Evolutionary conservation across 23 red algal genomes (phyloP).

Genomic region (Pyropia yezoensis): DNA sequence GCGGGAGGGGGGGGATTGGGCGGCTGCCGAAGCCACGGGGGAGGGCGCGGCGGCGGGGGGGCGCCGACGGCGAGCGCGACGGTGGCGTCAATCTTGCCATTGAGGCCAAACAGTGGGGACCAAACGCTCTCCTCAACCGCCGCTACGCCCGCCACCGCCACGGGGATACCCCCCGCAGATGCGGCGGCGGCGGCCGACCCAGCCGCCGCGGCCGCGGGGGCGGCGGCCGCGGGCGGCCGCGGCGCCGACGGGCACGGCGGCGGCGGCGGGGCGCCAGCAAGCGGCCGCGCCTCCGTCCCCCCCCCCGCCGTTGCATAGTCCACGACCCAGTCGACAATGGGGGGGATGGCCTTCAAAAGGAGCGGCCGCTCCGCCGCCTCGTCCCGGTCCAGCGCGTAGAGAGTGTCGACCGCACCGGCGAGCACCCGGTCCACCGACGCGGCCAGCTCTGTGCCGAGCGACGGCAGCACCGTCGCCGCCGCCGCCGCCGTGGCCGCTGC

Average conservation of each 20-base stretch:
- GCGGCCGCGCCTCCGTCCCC: background rate
- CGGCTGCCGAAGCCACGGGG: background rate
- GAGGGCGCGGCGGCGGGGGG: too few relatives aligned
- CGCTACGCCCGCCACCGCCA: conserved; percentile 25
- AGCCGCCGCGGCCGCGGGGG: too few relatives aligned
- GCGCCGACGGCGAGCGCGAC: conserved; percentile 20
- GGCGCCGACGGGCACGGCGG: background rate
- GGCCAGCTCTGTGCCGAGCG: too few relatives aligned
- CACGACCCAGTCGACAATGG: conserved; percentile 46
- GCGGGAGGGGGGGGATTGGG: too few relatives aligned
- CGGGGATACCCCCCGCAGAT: too few relatives aligned
- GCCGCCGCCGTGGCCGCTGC: too few relatives aligned
- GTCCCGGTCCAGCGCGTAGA: background rate
- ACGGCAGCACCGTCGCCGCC: too few relatives aligned
- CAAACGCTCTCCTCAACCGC: conserved; percentile 85
- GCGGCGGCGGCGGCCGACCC: too few relatives aligned
- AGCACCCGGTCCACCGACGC: too few relatives aligned
- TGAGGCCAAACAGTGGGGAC: conserved; percentile 83
- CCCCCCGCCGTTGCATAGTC: conserved; percentile 6
- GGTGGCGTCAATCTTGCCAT: conserved; percentile 87
- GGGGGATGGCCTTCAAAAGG: conserved; percentile 30
- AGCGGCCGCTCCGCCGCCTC: conserved; percentile 16
- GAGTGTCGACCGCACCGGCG: too few relatives aligned
- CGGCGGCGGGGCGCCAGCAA: too few relatives aligned
- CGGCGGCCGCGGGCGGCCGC: background rate